These are phyloP conservation scores for Imleria badia DNA, from an alignment of 768 basidiomycete species.

Conservation along the genomic window DNA sequence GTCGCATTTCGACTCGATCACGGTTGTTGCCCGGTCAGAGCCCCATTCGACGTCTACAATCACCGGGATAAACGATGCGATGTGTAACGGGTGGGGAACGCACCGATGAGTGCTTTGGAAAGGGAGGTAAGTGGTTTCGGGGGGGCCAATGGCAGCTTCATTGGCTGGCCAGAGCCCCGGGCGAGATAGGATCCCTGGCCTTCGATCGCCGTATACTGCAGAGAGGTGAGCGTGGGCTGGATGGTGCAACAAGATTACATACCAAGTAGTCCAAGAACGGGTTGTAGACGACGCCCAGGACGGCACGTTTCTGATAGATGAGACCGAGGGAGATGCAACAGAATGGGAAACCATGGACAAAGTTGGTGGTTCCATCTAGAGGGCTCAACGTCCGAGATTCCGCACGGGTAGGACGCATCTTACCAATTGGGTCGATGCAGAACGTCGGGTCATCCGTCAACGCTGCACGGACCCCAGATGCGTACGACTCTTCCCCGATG, in stretches of 20 bases:
- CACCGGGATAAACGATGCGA: background rate
- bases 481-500: conserved; percentile 93
- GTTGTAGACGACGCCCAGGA: conserved; percentile 89
- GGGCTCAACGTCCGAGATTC: background rate
- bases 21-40: conserved; percentile 60
- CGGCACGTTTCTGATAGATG: conserved; percentile 74
- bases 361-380: conserved; percentile 86
- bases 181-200: conserved; percentile 79
- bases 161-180: conserved; percentile 40
- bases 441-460: conserved; percentile 90
- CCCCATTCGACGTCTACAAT: conserved; percentile 84
- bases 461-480: conserved; percentile 61
- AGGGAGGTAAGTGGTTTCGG: conserved; percentile 66
- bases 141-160: conserved; percentile 62
- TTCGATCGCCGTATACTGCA: conserved; percentile 72
- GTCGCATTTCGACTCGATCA: conserved; percentile 58
- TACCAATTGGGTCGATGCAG: conserved; percentile 93
- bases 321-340: conserved; percentile 90
- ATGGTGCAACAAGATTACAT: background rate
- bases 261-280: conserved; percentile 85
- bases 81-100: background rate
- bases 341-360: conserved; percentile 81
- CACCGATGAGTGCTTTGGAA: conserved; percentile 73
- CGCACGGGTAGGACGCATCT: conserved; percentile 6
- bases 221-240: background rate